Percentiles rank a stretch among this genome's conserved stretches.
Conservation (phyloP, 2,329 filamentous ascomycete genomes). For the Penicillium palitans region DNA sequence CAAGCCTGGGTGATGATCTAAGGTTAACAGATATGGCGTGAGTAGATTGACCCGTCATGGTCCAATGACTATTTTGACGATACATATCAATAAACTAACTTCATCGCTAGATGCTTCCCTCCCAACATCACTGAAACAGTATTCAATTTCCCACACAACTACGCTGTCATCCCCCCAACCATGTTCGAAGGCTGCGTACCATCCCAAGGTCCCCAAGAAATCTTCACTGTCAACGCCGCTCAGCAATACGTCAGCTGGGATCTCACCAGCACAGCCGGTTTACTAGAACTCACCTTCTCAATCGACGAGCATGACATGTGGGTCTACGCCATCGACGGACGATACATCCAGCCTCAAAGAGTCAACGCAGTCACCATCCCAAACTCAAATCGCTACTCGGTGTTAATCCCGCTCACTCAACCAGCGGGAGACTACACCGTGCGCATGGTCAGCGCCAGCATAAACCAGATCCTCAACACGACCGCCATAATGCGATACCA, state of each 20-base stretch:
- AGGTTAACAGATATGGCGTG: conserved; percentile 33
- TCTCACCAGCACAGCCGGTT: conserved; percentile 39
- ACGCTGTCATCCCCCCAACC: conserved; percentile 18
- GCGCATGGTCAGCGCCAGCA: conserved; percentile 52
- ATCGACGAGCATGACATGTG: conserved; percentile 50
- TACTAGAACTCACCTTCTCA: conserved; percentile 38
- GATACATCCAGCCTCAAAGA: conserved; percentile 43
- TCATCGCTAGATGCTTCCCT: conserved; percentile 26
- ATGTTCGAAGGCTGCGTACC: conserved; percentile 29
- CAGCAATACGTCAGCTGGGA: conserved; percentile 41
- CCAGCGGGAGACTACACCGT: conserved; percentile 54
- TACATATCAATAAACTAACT: not conserved
- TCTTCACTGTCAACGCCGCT: conserved; percentile 35
- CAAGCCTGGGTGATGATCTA: conserved; percentile 18
- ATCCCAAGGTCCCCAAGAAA: conserved; percentile 27
- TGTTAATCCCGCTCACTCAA: conserved; percentile 48
- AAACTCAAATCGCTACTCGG: conserved; percentile 44
- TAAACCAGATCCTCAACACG: conserved; percentile 58
- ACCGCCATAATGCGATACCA: conserved; percentile 52
- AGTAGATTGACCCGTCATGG: not conserved
- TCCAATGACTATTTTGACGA: not conserved
- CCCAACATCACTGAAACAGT: conserved; percentile 18
- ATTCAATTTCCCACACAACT: conserved; percentile 23
- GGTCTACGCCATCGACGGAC: conserved; percentile 49
- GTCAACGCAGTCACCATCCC: conserved; percentile 40